A percentile compares a stretch with the other conserved stretches of the same genome.
These are phyloP conservation scores for Nigrospora osmanthi DNA, from an alignment of 2,329 filamentous ascomycete genomes.

Conservation along the genomic window DNA sequence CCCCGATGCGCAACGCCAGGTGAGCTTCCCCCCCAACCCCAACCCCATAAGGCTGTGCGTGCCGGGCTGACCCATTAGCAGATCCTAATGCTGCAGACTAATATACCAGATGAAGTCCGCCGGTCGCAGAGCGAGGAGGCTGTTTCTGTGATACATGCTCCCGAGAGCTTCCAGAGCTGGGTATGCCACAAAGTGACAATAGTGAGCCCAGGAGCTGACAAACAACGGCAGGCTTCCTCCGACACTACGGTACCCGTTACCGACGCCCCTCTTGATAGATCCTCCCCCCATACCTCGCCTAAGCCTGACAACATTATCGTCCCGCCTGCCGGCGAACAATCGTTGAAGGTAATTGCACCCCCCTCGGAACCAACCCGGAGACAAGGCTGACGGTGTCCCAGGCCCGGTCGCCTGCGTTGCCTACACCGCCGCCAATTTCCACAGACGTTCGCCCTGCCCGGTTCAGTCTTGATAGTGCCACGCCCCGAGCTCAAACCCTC, in stretches of 20 bases:
- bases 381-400: slow-evolving; percentile 9
- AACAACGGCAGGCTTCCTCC: slow-evolving; percentile 30
- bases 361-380: background rate
- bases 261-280: slow-evolving; percentile 21
- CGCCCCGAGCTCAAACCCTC: slow-evolving; percentile 75
- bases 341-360: slow-evolving; percentile 23
- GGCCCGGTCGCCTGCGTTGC: slow-evolving; percentile 30
- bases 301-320: slow-evolving; percentile 26
- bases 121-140: slow-evolving; percentile 65
- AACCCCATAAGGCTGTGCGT: background rate
- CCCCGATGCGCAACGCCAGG: slow-evolving; percentile 28
- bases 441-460: slow-evolving; percentile 62
- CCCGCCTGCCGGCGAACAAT: slow-evolving; percentile 24
- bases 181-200: slow-evolving; percentile 35
- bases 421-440: slow-evolving; percentile 62
- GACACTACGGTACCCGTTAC: slow-evolving; percentile 27
- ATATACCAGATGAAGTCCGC: slow-evolving; percentile 48
- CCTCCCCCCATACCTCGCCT: slow-evolving; percentile 27
- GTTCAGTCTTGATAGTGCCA: slow-evolving; percentile 63
- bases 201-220: slow-evolving; percentile 4
- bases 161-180: slow-evolving; percentile 74
- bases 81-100: slow-evolving; percentile 48
- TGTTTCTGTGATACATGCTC: slow-evolving; percentile 85
- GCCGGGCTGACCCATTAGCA: slow-evolving; percentile 13
- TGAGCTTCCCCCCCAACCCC: slow-evolving; percentile 15